Conservation (phyloP, 441 rosid species). For the Biscutella laevigata region DNA sequence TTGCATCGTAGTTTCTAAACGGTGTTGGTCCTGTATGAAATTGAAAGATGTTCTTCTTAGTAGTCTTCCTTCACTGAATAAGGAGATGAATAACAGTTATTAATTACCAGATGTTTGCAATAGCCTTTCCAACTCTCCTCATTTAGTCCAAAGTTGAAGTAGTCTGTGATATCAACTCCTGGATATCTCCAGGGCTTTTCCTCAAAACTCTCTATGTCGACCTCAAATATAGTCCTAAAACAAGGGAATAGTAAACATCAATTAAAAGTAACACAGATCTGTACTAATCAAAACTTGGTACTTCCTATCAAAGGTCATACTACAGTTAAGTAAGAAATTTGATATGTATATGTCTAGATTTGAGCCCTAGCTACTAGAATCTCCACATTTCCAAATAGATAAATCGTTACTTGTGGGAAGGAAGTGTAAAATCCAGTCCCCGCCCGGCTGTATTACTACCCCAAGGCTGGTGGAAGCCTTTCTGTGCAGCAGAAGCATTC, state of each 20-base stretch:
- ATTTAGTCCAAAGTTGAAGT: constrained; percentile 84
- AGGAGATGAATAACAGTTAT: constrained; percentile 18
- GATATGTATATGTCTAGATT: constrained; percentile 3
- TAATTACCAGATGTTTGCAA: constrained; percentile 87
- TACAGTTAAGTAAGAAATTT: not conserved
- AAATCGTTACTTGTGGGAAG: constrained; percentile 85
- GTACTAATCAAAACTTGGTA: not conserved
- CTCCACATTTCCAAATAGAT: constrained; percentile 13
- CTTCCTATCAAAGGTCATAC: not conserved
- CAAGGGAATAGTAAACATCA: constrained; percentile 5
- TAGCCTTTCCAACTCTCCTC: constrained; percentile 98
- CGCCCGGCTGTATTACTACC: constrained; percentile 61
- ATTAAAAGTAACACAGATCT: constrained; percentile 5
- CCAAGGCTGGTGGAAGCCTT: constrained; percentile 66
- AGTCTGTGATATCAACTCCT: constrained; percentile 65
- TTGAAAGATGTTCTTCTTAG: constrained; percentile 21
- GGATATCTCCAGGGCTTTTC: constrained; percentile 96
- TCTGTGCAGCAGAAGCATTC: constrained; percentile 55
- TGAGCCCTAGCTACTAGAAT: not conserved
- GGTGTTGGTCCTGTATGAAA: constrained; percentile 67
- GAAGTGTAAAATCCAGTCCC: constrained; percentile 85
- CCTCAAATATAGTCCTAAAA: constrained; percentile 87
- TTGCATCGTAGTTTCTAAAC: constrained; percentile 90
- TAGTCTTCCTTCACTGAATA: constrained; percentile 16
- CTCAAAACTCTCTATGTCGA: constrained; percentile 85